Evolutionary conservation across 2,329 filamentous ascomycete genomes (phyloP).

Genomic region (Cryoendolithus antarcticus): DNA sequence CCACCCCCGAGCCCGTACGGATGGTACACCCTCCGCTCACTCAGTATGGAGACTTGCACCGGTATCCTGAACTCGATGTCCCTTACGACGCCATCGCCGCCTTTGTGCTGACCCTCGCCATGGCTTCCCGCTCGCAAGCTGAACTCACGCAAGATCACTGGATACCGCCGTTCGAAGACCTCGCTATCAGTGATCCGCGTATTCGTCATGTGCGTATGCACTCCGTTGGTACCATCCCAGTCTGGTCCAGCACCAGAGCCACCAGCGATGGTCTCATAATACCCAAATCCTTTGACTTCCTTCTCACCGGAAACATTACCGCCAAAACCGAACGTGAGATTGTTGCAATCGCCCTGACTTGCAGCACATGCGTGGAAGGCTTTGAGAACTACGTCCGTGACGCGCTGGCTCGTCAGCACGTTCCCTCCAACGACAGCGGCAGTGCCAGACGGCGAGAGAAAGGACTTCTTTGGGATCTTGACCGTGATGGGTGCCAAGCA

Average conservation of each 20-base stretch:
- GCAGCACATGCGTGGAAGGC: constrained; percentile 71
- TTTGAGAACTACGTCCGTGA: constrained; percentile 72
- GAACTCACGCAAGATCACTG: constrained; percentile 61
- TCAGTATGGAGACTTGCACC: constrained; percentile 66
- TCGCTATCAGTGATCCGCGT: constrained; percentile 73
- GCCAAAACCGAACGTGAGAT: constrained; percentile 72
- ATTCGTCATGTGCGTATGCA: constrained; percentile 82
- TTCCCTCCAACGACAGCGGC: constrained; percentile 77
- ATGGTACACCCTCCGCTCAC: constrained; percentile 60
- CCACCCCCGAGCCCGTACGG: constrained; percentile 80
- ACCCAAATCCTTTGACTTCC: constrained; percentile 66
- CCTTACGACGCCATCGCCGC: constrained; percentile 65
- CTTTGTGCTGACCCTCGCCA: constrained; percentile 52
- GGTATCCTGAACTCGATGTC: constrained; percentile 74
- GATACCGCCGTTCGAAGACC: constrained; percentile 65
- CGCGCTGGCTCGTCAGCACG: constrained; percentile 63
- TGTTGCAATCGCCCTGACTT: constrained; percentile 70
- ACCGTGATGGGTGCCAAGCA: constrained; percentile 68
- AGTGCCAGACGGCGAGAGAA: constrained; percentile 62
- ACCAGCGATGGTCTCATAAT: constrained; percentile 76
- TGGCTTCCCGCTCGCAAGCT: constrained; percentile 50
- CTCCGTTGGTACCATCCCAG: constrained; percentile 62
- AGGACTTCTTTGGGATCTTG: constrained; percentile 57
- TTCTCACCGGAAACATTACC: constrained; percentile 48
- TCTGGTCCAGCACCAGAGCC: constrained; percentile 60